Evolutionary conservation across 257 asterid species (phyloP).

Genomic region (Solanum medicagineum): DNA sequence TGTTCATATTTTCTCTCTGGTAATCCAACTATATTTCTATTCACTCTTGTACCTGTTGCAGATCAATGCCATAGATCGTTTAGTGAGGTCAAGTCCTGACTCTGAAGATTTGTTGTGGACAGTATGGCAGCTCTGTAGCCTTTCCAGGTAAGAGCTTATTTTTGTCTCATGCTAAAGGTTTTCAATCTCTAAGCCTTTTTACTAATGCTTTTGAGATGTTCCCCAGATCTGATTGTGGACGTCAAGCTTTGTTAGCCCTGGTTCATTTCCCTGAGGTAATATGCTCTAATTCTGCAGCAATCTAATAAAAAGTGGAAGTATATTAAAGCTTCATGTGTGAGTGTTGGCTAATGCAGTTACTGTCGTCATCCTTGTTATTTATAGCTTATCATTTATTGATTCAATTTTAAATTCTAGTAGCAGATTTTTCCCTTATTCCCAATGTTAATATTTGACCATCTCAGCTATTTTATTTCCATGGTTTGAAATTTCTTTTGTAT

Average conservation of each 20-base stretch:
- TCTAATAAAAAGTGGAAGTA: neutral
- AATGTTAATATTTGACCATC: neutral
- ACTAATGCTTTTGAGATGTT: constrained; percentile 8
- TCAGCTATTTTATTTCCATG: constrained; percentile 1
- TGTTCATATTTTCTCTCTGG: neutral
- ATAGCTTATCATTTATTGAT: neutral
- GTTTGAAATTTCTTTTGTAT: neutral
- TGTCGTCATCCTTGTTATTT: neutral
- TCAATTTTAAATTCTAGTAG: neutral
- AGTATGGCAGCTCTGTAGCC: constrained; percentile 91
- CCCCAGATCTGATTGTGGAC: constrained; percentile 86
- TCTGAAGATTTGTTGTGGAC: constrained; percentile 90
- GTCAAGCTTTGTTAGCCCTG: constrained; percentile 81
- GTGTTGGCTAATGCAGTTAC: neutral
- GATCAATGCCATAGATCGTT: constrained; percentile 66
- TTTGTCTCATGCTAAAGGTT: neutral
- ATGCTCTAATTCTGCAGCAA: neutral
- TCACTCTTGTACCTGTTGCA: constrained; percentile 18
- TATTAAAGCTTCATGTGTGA: neutral
- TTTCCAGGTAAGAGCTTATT: constrained; percentile 51
- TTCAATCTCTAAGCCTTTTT: neutral
- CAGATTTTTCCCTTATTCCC: neutral
- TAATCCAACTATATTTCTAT: constrained; percentile 12
- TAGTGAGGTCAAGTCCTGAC: constrained; percentile 51
- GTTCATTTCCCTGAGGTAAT: constrained; percentile 91